Base-by-base conservation (phyloP, 2,329 filamentous ascomycete species). In the Claviceps pusilla region DNA sequence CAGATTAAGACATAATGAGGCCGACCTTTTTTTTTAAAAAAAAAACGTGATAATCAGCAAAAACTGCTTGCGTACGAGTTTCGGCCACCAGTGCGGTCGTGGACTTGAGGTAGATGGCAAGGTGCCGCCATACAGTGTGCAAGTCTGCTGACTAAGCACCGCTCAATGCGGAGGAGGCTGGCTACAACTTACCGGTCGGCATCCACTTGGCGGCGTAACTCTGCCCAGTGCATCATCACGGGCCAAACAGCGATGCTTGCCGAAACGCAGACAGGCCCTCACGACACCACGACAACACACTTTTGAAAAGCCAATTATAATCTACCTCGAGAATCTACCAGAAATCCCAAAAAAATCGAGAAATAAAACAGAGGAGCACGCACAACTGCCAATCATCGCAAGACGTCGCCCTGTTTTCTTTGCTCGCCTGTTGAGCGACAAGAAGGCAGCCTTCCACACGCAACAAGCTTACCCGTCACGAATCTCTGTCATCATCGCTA, bases 201-300 rank as follows among this genome's bases (percentile, higher is more conserved):
- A 62, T 65, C 62, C 59, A 64, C 60, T 59, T 53, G 54, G 62
- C 61, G 57, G 60, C 61, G 60, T 58, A 70, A 70, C 66, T 65
- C 65, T 68, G 61, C 61, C 66, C 66, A 64, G 59, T 69, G 66
- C 67, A 70, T 53, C 61, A 67, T 60, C 64, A 66, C 61, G 56
- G 59, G 61, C 59, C 58, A 59, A 11, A 50, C 19, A 9, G 35
- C 45, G 51, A 50, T 49, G 43, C 54, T 33, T 43, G n/a, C 19
- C 14, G 14, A 45, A 41, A 7, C 35, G 16, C 47, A 49, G 24
- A n/a, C 33, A 39, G 31, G 31, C 3, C 11, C 19, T 19, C 19
- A 19, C 33, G 33, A 41, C 33, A 29, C 7, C 1, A 39, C 43
- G 33, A 39, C 7, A 9, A 31, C n/a, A 29, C 12, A 11, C 6